These are phyloP conservation scores for Phytophthora chlamydospora DNA, from an alignment of 352 stramenopile species.

Conservation along the genomic window DNA sequence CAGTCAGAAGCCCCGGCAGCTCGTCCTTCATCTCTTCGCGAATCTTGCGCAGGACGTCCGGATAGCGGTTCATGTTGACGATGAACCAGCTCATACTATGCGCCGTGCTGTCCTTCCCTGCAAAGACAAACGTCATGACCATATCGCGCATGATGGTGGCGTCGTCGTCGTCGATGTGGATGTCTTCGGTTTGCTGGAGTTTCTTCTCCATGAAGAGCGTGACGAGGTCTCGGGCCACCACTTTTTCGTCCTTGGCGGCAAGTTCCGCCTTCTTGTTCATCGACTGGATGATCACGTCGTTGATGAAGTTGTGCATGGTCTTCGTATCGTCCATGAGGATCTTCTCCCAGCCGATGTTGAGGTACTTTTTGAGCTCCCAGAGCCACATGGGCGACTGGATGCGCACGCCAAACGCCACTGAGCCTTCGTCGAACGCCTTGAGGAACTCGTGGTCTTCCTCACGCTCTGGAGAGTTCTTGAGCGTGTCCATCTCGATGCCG, in stretches of 20 bases:
- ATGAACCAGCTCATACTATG: constrained; percentile 63
- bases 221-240: constrained; percentile 46
- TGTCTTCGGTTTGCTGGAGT: constrained; percentile 20
- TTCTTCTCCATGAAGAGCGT: constrained; percentile 42
- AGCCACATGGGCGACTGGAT: constrained; percentile 32
- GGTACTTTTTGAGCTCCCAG: constrained; percentile 35
- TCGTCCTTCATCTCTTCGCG: constrained; percentile 48
- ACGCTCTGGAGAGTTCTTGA: constrained; percentile 22
- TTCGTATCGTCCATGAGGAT: constrained; percentile 37
- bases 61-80: constrained; percentile 59
- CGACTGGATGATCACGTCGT: constrained; percentile 46
- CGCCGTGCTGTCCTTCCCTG: constrained; percentile 68
- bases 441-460: constrained; percentile 46
- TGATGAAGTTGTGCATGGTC: constrained; percentile 45
- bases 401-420: constrained; percentile 31
- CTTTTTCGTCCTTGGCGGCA: constrained; percentile 41
- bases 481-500: constrained; percentile 41
- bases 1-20: constrained; percentile 22
- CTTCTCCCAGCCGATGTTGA: constrained; percentile 43
- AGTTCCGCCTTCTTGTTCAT: constrained; percentile 47
- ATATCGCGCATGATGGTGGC: constrained; percentile 59
- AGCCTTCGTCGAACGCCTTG: constrained; percentile 39
- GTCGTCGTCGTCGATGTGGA: constrained; percentile 24
- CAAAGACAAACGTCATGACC: constrained; percentile 71
- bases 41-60: constrained; percentile 49